Conservation (phyloP, 106 monocot species). For the Dactylorhiza incarnata region DNA sequence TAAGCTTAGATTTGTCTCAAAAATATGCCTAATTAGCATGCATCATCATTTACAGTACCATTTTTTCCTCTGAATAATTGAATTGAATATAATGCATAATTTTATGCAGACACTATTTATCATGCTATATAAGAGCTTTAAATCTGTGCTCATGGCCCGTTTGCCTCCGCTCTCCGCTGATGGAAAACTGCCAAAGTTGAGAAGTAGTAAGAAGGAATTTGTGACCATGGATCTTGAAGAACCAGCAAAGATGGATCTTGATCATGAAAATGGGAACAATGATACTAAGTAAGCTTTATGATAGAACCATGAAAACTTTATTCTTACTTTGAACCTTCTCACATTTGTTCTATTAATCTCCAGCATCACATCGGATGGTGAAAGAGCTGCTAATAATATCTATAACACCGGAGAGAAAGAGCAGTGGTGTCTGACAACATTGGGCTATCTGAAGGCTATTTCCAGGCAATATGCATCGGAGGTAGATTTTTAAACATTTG, state of each 20-base stretch:
- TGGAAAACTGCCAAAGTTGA: conserved; percentile 40
- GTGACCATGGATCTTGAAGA: conserved; percentile 54
- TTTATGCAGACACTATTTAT: conserved; percentile 49
- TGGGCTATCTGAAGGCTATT: conserved; percentile 84
- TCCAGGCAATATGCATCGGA: conserved; percentile 86
- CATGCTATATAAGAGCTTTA: conserved; percentile 53
- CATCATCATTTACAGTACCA: background rate
- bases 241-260: conserved; percentile 59
- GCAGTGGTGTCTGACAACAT: conserved; percentile 82
- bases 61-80: background rate
- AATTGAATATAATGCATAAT: background rate
- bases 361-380: conserved; percentile 33
- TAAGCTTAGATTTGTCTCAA: no score
- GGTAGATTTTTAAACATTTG: conserved; percentile 27
- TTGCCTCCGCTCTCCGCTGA: conserved; percentile 52
- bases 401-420: conserved; percentile 67
- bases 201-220: conserved; percentile 15
- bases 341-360: conserved; percentile 4
- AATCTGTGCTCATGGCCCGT: conserved; percentile 47
- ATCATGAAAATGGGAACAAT: conserved; percentile 33
- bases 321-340: background rate
- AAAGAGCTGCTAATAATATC: conserved; percentile 12
- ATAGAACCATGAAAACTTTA: background rate
- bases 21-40: no score
- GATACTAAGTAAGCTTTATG: conserved; percentile 22